These are phyloP conservation scores for Suillus subalutaceus DNA, from an alignment of 768 basidiomycete species.

Conservation along the genomic window DNA sequence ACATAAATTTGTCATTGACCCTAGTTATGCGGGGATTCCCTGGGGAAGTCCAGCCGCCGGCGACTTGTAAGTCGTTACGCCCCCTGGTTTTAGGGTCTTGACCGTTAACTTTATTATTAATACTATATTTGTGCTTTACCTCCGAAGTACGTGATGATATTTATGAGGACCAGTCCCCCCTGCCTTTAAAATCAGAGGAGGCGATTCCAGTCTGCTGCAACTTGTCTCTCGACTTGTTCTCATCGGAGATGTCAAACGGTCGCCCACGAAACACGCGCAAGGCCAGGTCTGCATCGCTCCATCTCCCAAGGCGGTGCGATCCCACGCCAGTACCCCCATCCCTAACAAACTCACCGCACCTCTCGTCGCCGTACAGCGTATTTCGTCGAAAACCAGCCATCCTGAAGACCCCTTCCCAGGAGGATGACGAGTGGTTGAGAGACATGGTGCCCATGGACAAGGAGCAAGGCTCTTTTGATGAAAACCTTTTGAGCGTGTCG, in stretches of 20 bases:
- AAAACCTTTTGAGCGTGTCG: background rate
- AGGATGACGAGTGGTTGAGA: constrained; percentile 63
- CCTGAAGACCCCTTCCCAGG: constrained; percentile 45
- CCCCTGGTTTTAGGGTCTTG: constrained; percentile 2
- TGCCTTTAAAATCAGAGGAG: background rate
- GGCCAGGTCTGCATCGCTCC: constrained; percentile 25
- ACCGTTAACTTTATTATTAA: background rate
- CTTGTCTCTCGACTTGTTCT: background rate
- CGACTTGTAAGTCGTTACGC: background rate
- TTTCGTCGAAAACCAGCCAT: constrained; percentile 43
- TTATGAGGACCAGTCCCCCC: background rate
- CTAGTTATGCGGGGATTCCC: constrained; percentile 6
- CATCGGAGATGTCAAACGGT: background rate
- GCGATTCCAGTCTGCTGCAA: background rate
- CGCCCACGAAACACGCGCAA: constrained; percentile 5
- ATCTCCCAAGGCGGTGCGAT: constrained; percentile 28
- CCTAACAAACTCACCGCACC: constrained; percentile 55
- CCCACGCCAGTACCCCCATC: constrained; percentile 61
- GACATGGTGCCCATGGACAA: constrained; percentile 55
- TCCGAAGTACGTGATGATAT: background rate
- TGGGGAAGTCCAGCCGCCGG: background rate
- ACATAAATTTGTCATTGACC: background rate
- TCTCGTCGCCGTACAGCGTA: constrained; percentile 51
- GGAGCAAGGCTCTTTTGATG: background rate
- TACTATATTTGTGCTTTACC: background rate